Evolutionary conservation across 768 basidiomycete species (phyloP), one percentile per base, ranked within the genome.

Genomic region (Phylloporus scabripes): DNA sequence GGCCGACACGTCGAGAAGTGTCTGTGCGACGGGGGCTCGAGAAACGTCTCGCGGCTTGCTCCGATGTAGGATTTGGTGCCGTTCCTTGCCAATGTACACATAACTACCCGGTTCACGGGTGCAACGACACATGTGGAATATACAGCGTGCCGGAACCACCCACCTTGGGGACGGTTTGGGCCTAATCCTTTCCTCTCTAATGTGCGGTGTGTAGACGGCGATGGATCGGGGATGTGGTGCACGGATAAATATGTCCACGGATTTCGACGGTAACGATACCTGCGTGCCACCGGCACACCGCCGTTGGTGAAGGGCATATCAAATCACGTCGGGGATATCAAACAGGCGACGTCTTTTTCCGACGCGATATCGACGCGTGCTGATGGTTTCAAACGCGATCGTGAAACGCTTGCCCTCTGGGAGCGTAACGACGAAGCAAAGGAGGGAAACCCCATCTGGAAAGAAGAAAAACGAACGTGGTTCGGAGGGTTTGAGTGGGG

Each of bases 311-410:
- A 20, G 18, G 17, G 17, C 18, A 10, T 4, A 37, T 37, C 10
- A 36, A 37, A 37, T 37, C 4, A 37, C 36, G 36, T 37, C 36
- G 36, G 36, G 18, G 36, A 37, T 37, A 37, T 37, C 18, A 11
- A 37, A 37, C 17, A 11, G 38, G 42, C 31, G 28, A 51, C 15
- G 14, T 36, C 28, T 2, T 49, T 12, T 33, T 8, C 17, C 42
- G 49, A 39, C 4, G 37, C 33, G 32, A 45, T 47, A n/a, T 63
- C 32, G 17, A 7, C 14, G 26, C 20, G 28, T 40, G 14, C 40
- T 37, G 36, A 37, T 37, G 36, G 18, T 37, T 20, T 4, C 18
- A 37, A 9, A 5, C 17, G 18, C 18, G 36, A 20, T 37, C 36
- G 18, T 10, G 4, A 37, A 7, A 20, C 11, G 8, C 34, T 15